Evolutionary conservation across 106 monocot genomes (phyloP).

Genomic region (Dendrobium officinale): DNA sequence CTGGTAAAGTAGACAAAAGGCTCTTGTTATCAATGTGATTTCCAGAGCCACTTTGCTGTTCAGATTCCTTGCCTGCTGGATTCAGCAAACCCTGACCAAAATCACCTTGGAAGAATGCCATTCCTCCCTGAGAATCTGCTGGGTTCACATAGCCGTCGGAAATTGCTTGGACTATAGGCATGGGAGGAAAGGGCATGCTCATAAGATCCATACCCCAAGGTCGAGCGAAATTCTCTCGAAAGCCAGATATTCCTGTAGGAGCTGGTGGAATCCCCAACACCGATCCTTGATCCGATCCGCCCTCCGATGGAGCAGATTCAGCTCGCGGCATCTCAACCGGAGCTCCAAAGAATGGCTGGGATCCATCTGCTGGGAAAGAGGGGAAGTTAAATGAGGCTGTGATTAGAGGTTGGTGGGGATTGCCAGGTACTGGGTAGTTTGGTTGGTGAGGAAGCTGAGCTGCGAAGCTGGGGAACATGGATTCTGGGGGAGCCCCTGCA

Average conservation of each 20-base stretch:
- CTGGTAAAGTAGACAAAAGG: constrained; percentile 10
- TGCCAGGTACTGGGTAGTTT: constrained; percentile 30
- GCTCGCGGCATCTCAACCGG: constrained; percentile 28
- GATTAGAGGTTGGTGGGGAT: constrained; percentile 24
- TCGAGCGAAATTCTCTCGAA: constrained; percentile 30
- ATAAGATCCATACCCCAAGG: constrained; percentile 48
- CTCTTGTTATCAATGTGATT: constrained; percentile 21
- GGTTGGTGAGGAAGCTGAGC: constrained; percentile 29
- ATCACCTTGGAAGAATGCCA: constrained; percentile 35
- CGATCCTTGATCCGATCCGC: constrained; percentile 43
- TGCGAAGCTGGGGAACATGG: constrained; percentile 26
- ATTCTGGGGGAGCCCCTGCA: constrained; percentile 18
- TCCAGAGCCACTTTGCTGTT: constrained; percentile 18
- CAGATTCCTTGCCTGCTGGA: constrained; percentile 30
- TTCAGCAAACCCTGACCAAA: constrained; percentile 25
- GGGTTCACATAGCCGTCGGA: constrained; percentile 32
- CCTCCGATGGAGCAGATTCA: constrained; percentile 22
- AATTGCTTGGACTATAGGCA: constrained; percentile 33
- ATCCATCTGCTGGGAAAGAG: constrained; percentile 40
- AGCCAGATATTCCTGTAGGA: constrained; percentile 20
- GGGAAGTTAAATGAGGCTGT: constrained; percentile 33
- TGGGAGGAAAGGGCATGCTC: constrained; percentile 34
- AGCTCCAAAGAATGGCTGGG: constrained; percentile 36
- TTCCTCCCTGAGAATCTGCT: constrained; percentile 31
- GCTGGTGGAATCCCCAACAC: constrained; percentile 40